Conservation (phyloP, 495 filamentous ascomycete genomes). For the Tuber microsphaerosporum region DNA sequence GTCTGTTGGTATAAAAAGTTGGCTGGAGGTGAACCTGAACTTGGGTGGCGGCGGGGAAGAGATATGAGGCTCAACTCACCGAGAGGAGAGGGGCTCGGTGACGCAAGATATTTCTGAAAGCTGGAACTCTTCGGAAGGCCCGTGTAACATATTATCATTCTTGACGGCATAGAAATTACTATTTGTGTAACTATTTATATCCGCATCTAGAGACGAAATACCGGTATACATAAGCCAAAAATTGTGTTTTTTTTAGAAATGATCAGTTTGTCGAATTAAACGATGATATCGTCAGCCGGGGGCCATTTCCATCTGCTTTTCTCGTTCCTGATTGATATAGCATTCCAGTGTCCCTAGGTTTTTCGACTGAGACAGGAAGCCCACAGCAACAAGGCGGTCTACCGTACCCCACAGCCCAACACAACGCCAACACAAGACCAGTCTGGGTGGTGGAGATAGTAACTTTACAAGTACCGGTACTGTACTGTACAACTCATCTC, state of each 20-base stretch:
- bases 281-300: neutral
- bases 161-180: neutral
- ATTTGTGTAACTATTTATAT: neutral
- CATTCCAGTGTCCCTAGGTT: neutral
- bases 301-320: neutral
- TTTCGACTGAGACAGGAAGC: neutral
- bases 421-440: neutral
- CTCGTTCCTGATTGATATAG: neutral
- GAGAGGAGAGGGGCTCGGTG: constrained; percentile 19
- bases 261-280: neutral
- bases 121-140: neutral
- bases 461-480: neutral
- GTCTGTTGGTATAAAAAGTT: neutral
- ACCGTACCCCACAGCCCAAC: neutral
- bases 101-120: neutral
- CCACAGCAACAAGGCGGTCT: neutral
- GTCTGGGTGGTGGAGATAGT: neutral
- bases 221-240: neutral
- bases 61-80: constrained; percentile 29
- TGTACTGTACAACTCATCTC: neutral
- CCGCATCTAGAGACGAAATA: neutral
- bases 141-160: neutral
- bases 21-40: constrained; percentile 9
- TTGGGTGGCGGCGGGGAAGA: constrained; percentile 6
- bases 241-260: neutral